Evolutionary conservation across 495 filamentous ascomycete genomes (phyloP), one percentile per base, ranked within the genome.

Genomic region (Collariella sp.): DNA sequence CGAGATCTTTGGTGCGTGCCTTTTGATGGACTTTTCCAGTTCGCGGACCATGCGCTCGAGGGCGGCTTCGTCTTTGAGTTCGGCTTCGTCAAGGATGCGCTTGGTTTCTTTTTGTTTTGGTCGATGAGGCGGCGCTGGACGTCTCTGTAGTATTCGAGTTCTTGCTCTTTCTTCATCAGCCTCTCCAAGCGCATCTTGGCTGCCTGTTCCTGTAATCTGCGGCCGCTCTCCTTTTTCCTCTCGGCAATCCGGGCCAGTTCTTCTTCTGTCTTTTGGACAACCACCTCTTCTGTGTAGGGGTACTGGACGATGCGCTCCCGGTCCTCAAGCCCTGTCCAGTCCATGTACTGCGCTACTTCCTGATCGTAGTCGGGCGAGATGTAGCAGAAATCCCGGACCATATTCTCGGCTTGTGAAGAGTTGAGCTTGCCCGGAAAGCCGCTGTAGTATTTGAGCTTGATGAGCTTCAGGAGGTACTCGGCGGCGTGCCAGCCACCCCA

Each of bases 181-280:
- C 94, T 90, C 41, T 98, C 94, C 5, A 98, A 70, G 16, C 93
- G 81, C 86, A 95, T 95, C 66, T 94, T 96, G 3, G 93, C 91
- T 0, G 93, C 94, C 65, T 98, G 93, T 61, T 96, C 93, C 64
- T 98, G 93, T 18, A 98, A 68, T 31, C 94, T 76, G 46, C 91
- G 79, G 1, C 93, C 93, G 60, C 88, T 89, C 69, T 97, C 93
- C 62, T 91, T 91, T 62, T 91, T 86, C 63, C 88, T 82, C 71
- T 98, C 93, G 13, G 89, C 90, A 53, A 91, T 87, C 12, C 81
- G 74, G 5, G 85, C 86, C 7, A 98, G 78, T 65, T 98, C 94
- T 62, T 97, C 94, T 66, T 94, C 86, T 11, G 82, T 88, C 65
- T 98, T 98, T 64, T 94, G 87, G 0, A 87, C 69, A 2, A 95